Evolutionary conservation across 495 filamentous ascomycete species (phyloP).

Genomic region (Penicillium verhagenii): DNA sequence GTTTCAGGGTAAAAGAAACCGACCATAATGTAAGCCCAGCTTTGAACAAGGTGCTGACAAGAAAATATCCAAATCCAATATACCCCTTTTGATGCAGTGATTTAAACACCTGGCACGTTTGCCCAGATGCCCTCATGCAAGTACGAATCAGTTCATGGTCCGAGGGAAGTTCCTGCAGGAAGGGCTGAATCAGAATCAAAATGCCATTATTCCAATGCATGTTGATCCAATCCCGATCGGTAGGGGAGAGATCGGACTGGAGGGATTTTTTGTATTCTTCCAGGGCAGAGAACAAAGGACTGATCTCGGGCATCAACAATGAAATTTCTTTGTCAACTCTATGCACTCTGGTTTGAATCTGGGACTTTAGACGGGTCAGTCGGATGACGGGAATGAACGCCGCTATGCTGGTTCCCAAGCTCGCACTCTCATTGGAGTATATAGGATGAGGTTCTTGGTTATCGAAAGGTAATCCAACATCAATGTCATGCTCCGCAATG

Average conservation of each 20-base stretch:
- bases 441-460: constrained; percentile 16
- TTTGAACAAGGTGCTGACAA: constrained; percentile 40
- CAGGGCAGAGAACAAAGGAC: constrained; percentile 26
- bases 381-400: constrained; percentile 32
- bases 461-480: constrained; percentile 32
- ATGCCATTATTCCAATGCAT: constrained; percentile 43
- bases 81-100: constrained; percentile 37
- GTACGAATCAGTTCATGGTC: constrained; percentile 28
- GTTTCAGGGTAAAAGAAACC: neutral
- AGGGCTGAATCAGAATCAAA: constrained; percentile 37
- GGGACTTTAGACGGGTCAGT: constrained; percentile 37
- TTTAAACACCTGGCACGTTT: constrained; percentile 44
- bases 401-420: constrained; percentile 3
- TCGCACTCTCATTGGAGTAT: neutral
- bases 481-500: constrained; percentile 41
- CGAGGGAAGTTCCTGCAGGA: constrained; percentile 31
- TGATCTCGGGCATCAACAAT: constrained; percentile 29
- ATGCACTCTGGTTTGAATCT: constrained; percentile 38
- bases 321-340: constrained; percentile 33
- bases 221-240: constrained; percentile 35
- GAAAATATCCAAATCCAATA: constrained; percentile 41
- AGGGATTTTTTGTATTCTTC: constrained; percentile 33
- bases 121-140: constrained; percentile 34
- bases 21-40: constrained; percentile 40
- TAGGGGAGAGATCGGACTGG: constrained; percentile 16